Base-by-base conservation (phyloP, 2,329 filamentous ascomycete species). In the Monosporascus sp. region DNA sequence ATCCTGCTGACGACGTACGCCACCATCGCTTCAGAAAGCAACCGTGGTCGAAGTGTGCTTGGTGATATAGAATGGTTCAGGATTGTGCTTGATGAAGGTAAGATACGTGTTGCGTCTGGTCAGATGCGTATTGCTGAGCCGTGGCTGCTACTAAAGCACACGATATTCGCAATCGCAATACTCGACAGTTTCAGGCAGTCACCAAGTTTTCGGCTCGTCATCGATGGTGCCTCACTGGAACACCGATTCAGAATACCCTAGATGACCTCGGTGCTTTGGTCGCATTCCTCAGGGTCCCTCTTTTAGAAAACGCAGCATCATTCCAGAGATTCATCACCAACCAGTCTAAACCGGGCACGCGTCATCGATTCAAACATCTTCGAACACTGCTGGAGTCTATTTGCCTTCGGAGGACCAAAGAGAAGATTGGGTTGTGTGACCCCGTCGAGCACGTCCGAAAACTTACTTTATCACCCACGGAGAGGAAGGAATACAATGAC, bases 61-160 rank as follows among this genome's bases (percentile, higher is more conserved):
- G 37, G 44, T 24, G 50, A 48, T n/a, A 44, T 54, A 24, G 49
- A 48, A 11, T 56, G 55, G 55, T 56, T 56, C 25, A 50, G 55
- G 27, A 51, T 56, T 20, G 39, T 56, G 1, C 41, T 56, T 15
- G 55, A 56, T 37, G 55, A 56, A 54, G 55, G 55, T 52, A 27
- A 38, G 48, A 9, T 27, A 27, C 7, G 25, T 27, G 25, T 27
- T 27, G 25, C 25, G 2, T 9, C 25, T 9, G 8, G 25, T 27
- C 25, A 27, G 25, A 27, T 27, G 25, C 25, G 25, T 27, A 27
- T 27, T 27, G 25, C 25, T 27, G 25, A 27, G 7, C 7, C 7
- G 25, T 27, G 25, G 25, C 25, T 27, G 25, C 8, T 27, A 27
- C 25, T 14, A 48, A 20, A 48, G 25, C 46, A 20, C 46, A 48